Evolutionary conservation across 176 grass and related monocot genomes (phyloP).

Genomic region (Oryza meyeriana): DNA sequence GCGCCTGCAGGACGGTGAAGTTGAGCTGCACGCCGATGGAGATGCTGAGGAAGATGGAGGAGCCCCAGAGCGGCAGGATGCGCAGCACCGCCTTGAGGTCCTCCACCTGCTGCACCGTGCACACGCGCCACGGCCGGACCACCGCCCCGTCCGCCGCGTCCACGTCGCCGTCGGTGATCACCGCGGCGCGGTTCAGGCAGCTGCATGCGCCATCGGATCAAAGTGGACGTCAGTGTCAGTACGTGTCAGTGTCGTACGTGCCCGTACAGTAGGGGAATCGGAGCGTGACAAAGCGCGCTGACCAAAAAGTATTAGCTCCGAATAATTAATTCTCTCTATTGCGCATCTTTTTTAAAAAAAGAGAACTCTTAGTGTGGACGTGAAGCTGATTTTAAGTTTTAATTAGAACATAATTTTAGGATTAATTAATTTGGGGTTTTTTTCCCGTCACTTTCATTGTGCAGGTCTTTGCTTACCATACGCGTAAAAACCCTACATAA

Average conservation of each 20-base stretch:
- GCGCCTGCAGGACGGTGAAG: conserved; percentile 66
- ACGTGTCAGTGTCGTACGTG: no score
- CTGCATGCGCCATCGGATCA: conserved; percentile 11
- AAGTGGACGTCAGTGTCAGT: not conserved
- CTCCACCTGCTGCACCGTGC: conserved; percentile 70
- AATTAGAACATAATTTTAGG: not conserved
- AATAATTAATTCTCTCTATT: no score
- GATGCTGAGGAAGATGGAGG: conserved; percentile 48
- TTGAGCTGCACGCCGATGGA: conserved; percentile 58
- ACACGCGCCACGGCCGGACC: conserved; percentile 50
- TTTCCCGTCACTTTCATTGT: no score
- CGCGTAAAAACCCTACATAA: no score
- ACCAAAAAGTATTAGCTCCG: no score
- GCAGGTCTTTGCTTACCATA: not conserved
- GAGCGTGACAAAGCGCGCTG: no score
- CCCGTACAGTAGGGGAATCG: no score
- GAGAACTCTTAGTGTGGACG: not conserved
- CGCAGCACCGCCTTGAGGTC: conserved; percentile 65
- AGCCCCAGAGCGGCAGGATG: conserved; percentile 58
- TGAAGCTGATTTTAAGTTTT: not conserved
- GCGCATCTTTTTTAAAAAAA: no score
- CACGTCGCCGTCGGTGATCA: conserved; percentile 52
- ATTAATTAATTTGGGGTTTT: not conserved
- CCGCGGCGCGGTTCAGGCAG: conserved; percentile 66
- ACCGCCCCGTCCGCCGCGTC: not conserved